Conservation (phyloP, 192 early-diverging fungal genomes). For the Podila horticola region DNA sequence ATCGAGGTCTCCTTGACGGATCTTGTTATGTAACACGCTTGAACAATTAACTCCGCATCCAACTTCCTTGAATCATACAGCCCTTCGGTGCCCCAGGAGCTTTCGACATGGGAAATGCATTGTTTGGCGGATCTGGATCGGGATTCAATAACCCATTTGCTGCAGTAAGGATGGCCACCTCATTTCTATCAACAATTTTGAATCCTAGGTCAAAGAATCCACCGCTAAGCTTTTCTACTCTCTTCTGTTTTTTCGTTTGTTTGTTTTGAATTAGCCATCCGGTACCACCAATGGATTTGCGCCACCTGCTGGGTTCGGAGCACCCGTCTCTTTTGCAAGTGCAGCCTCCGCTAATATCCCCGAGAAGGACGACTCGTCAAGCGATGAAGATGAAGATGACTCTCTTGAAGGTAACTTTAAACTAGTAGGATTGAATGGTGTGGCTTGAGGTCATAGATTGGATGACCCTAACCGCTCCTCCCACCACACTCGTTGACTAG, state of each 20-base stretch:
- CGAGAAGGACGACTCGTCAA: constrained; percentile 15
- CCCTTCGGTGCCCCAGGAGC: constrained; percentile 40
- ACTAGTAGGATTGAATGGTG: not conserved
- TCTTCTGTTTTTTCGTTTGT: not conserved
- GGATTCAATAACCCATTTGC: constrained; percentile 49
- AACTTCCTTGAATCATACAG: not conserved
- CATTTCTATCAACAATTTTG: too few species aligned
- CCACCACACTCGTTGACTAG: not conserved
- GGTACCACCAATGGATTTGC: constrained; percentile 26
- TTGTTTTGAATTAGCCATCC: constrained; percentile 7
- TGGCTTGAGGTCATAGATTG: too few species aligned
- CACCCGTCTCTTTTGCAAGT: constrained; percentile 18
- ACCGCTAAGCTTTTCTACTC: not conserved
- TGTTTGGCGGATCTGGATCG: constrained; percentile 34
- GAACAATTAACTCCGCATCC: not conserved
- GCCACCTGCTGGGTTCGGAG: constrained; percentile 34
- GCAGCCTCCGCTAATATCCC: constrained; percentile 22
- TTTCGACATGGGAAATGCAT: constrained; percentile 32
- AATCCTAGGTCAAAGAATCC: too few species aligned
- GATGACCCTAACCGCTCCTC: too few species aligned
- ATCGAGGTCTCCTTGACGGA: not conserved
- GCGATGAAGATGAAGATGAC: constrained; percentile 34
- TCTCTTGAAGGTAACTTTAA: not conserved
- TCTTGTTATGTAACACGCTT: not conserved
- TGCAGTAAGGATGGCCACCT: constrained; percentile 2